Evolutionary conservation across 176 grass and related monocot genomes (phyloP).

Genomic region (Poa pratensis): DNA sequence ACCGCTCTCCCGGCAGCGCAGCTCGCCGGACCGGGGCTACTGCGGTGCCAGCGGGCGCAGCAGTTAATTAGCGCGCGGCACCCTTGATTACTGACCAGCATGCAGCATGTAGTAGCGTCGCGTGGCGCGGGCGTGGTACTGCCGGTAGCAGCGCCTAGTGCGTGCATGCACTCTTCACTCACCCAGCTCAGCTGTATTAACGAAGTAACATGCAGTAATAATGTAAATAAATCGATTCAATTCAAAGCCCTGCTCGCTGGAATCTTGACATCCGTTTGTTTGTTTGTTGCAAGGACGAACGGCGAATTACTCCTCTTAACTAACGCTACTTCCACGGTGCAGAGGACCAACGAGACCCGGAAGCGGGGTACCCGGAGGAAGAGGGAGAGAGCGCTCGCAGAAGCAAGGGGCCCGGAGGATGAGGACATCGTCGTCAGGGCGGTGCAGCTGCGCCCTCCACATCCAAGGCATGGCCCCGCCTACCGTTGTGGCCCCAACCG

Average conservation of each 20-base stretch:
- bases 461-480: no score
- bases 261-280: not conserved
- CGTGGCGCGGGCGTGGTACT: not conserved
- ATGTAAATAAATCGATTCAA: no score
- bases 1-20: not conserved
- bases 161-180: not conserved
- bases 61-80: conserved; percentile 33
- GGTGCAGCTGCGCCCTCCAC: no score
- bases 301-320: no score
- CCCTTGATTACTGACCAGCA: not conserved
- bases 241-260: not conserved
- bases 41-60: not conserved
- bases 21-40: not conserved
- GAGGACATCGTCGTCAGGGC: no score
- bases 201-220: no score
- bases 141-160: not conserved
- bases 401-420: no score
- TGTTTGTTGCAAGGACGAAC: not conserved
- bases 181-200: not conserved
- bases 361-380: no score
- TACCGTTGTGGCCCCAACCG: no score
- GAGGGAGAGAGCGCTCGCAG: no score
- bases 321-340: no score
- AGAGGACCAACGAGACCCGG: no score
- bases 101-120: not conserved